A percentile compares a stretch with the other conserved stretches of the same genome.
Conservation (phyloP, 768 basidiomycete species). For the Tricholoma saponaceum region DNA sequence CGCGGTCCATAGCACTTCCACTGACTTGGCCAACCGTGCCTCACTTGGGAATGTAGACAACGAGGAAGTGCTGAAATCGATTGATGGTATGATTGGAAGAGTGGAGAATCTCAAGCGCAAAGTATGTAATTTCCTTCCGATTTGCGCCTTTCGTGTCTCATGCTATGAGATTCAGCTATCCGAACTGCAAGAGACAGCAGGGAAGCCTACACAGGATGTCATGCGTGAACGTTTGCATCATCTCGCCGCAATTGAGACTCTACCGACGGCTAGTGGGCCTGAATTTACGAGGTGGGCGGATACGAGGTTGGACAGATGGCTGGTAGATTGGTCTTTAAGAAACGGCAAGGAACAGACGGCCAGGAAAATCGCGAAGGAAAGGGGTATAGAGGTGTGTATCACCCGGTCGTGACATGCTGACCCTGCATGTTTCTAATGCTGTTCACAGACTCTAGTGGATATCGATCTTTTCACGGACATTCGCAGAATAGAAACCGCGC, state of each 20-base stretch:
- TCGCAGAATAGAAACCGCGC: conserved; percentile 77
- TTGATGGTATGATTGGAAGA: conserved; percentile 74
- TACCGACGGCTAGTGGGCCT: conserved; percentile 46
- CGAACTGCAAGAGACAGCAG: conserved; percentile 43
- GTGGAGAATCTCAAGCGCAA: conserved; percentile 85
- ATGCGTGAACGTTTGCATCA: conserved; percentile 74
- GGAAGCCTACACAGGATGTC: conserved; percentile 63
- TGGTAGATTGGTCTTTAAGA: conserved; percentile 90
- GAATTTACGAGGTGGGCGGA: conserved; percentile 78
- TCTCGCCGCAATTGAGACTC: conserved; percentile 56
- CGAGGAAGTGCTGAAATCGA: conserved; percentile 52
- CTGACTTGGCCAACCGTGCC: conserved; percentile 53
- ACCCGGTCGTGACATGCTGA: not conserved
- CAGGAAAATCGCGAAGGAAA: conserved; percentile 66
- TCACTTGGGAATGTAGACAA: conserved; percentile 32
- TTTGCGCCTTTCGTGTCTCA: conserved; percentile 1
- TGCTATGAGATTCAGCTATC: conserved; percentile 30
- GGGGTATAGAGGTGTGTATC: conserved; percentile 68
- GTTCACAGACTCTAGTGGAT: conserved; percentile 73
- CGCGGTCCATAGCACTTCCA: conserved; percentile 49
- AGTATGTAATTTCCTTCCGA: conserved; percentile 40
- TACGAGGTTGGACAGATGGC: conserved; percentile 78
- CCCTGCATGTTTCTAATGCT: not conserved
- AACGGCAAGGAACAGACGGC: conserved; percentile 78
- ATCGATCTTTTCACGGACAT: conserved; percentile 91